A percentile compares a stretch with the other conserved stretches of the same genome.
Conservation (phyloP, 805 yeast species). For the Pichia ethanolica region DNA sequence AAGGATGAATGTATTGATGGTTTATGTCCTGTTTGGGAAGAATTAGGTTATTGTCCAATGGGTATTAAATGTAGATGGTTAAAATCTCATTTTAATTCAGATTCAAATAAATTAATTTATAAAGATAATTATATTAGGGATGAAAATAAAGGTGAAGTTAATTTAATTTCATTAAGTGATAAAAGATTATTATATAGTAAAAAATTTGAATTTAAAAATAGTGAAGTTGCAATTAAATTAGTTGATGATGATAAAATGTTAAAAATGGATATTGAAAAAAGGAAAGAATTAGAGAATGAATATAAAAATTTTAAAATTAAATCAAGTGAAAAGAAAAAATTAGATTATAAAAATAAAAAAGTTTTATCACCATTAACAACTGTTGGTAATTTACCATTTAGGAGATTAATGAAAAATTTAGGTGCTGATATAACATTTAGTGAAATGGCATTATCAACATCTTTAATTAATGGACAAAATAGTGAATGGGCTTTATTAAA, state of each 20-base stretch:
- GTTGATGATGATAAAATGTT: conserved; percentile 40
- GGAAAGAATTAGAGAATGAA: conserved; percentile 34
- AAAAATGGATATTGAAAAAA: conserved; percentile 22
- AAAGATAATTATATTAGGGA: conserved; percentile 32
- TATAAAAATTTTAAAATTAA: conserved; percentile 73
- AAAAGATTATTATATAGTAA: conserved; percentile 52
- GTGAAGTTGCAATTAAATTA: conserved; percentile 46
- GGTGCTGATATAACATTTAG: conserved; percentile 93
- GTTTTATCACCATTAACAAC: conserved; percentile 95
- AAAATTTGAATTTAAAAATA: conserved; percentile 47
- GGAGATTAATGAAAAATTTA: conserved; percentile 81
- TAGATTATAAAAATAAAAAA: conserved; percentile 65
- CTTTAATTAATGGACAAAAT: conserved; percentile 81
- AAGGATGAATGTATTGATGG: conserved; percentile 74
- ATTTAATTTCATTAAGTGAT: conserved; percentile 43
- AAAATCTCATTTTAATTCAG: conserved; percentile 53
- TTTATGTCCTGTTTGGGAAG: conserved; percentile 73
- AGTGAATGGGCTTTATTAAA: conserved; percentile 97
- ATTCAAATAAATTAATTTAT: conserved; percentile 35
- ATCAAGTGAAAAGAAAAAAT: conserved; percentile 71
- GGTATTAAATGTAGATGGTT: conserved; percentile 94
- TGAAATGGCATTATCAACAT: conserved; percentile 89
- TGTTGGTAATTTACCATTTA: conserved; percentile 92
- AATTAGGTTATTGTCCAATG: conserved; percentile 84
- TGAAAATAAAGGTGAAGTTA: conserved; percentile 46